Conservation (phyloP, 192 early-diverging fungal genomes). For the Coemansia reversa region DNA sequence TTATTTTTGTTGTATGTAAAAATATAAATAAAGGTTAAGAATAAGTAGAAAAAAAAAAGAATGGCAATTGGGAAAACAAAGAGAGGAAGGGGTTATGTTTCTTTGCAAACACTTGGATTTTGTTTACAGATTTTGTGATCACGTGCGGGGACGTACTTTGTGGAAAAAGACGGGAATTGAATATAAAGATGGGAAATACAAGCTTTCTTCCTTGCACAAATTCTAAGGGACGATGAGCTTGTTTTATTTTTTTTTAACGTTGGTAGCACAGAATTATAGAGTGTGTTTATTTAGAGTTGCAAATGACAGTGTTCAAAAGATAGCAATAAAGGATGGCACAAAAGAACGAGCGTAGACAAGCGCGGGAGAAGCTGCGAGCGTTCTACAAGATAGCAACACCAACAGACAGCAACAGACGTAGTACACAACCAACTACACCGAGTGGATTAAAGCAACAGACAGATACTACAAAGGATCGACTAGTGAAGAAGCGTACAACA, state of each 20-base stretch:
- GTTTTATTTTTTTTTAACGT: background rate
- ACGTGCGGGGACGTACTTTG: background rate
- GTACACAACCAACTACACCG: conserved; percentile 10
- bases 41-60: conserved; percentile 4
- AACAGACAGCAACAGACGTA: conserved; percentile 18
- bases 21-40: background rate
- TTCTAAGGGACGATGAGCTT: background rate
- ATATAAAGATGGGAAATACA: background rate
- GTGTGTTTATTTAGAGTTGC: background rate
- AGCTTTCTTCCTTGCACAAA: background rate
- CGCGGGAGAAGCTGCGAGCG: conserved; percentile 42
- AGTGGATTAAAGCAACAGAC: conserved; percentile 12
- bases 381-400: conserved; percentile 55
- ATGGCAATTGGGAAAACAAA: conserved; percentile 3
- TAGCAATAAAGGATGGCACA: conserved; percentile 10
- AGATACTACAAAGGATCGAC: background rate
- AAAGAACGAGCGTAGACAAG: conserved; percentile 14
- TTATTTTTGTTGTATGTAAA: background rate
- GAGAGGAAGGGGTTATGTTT: conserved; percentile 2
- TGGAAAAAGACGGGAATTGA: background rate
- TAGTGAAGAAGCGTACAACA: background rate
- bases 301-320: background rate
- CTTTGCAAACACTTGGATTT: background rate
- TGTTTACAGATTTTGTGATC: background rate
- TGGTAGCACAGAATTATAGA: background rate